These are phyloP conservation scores for Ophiorrhiza pumila DNA, from an alignment of 257 asterid genomes.

Conservation along the genomic window DNA sequence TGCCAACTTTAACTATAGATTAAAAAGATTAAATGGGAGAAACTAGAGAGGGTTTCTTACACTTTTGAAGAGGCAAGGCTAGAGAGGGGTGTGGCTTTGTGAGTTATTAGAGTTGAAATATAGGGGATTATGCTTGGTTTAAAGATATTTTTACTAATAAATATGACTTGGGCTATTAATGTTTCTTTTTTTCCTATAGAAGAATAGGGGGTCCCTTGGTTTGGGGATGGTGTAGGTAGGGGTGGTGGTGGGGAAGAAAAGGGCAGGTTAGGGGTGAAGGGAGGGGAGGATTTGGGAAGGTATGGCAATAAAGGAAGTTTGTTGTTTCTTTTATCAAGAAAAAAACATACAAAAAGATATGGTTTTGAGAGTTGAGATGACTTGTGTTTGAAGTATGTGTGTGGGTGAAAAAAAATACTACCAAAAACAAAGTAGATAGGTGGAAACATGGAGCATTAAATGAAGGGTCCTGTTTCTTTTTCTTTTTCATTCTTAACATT, in stretches of 20 bases:
- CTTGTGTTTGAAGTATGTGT: slow-evolving; percentile 55
- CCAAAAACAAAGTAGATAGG: slow-evolving; percentile 21
- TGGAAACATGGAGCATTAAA: slow-evolving; percentile 39
- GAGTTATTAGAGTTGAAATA: background rate
- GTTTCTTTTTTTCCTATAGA: background rate
- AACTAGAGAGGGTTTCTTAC: slow-evolving; percentile 12
- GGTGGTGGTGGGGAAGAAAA: background rate
- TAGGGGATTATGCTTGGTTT: background rate
- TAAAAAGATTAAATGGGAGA: slow-evolving; percentile 23
- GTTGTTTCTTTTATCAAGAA: background rate
- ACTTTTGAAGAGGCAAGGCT: background rate
- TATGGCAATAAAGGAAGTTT: background rate
- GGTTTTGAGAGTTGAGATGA: slow-evolving; percentile 23
- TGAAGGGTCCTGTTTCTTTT: slow-evolving; percentile 9
- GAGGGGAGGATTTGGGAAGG: background rate
- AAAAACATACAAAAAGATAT: slow-evolving; percentile 3
- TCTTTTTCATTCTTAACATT: background rate
- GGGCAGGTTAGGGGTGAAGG: background rate
- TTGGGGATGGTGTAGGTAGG: background rate
- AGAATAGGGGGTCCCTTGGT: background rate
- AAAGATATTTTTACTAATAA: slow-evolving; percentile 1
- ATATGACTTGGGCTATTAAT: slow-evolving; percentile 1
- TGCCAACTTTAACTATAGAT: slow-evolving; percentile 12
- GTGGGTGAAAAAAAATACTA: slow-evolving; percentile 13
- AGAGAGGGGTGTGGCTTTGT: no score